Evolutionary conservation across 441 rosid species (phyloP), one percentile per base, ranked within the genome.

Genomic region (Mallotus japonicus): DNA sequence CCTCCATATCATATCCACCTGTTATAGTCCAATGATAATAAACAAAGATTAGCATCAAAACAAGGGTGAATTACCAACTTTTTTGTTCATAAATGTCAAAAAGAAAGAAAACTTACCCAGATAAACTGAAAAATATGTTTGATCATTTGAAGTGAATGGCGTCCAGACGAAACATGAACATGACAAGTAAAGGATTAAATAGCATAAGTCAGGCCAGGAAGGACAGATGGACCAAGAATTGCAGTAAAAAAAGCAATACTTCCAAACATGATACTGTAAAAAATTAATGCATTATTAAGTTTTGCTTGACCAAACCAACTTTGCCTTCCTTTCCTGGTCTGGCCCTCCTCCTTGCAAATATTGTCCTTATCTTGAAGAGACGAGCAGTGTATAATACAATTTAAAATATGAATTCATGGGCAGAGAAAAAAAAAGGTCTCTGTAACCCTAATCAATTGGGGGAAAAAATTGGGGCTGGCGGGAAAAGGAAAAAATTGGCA

Each of bases 1-100:
- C 97, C 83, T 94, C 98, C 91, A 90, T 92, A 76, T 94, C 97
- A 89, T 92, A 94, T 69, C 98, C 98, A 65, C 98, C 98, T 93
- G 34, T 17, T 50, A 40, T 51, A 59, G 5, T 63, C 0, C 24
- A 71, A 55, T 37, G 40, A 22, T 34, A 70, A 56, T 46, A 55
- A 69, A 56, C 28, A 5, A 12, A 32, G 46, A 34, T 50, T 34
- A 70, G 13, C 34, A 71, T 16, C 28, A 55, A 53, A 70, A 34
- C 20, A 53, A 34, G n/a, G 13, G n/a, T 65, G 62, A 47, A 56
- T 16, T 22, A 1, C 0, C 20, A 65, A 11, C 9, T 8, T 4
- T 32, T 15, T 32, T 2, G 0, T 37, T 40, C 51, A 24, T 8
- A 9, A 65, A 12, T 19, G 1, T n/a, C 10, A 5, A 37, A 5